Conservation (phyloP, 1,284 basidiomycete species). For the Ganoderma lingzhi region DNA sequence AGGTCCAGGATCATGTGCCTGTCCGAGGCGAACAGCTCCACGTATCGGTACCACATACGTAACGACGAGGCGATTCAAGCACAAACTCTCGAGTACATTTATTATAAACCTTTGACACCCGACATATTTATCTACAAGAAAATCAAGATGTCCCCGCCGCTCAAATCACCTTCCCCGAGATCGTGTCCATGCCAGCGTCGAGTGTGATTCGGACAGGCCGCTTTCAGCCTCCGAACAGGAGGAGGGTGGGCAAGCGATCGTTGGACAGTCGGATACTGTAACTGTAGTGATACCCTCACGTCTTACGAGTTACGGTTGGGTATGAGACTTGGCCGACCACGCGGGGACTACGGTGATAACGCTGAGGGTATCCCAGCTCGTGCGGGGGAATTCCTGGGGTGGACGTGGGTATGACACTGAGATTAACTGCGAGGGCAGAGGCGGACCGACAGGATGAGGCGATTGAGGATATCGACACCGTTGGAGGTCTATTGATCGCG, state of each 20-base stretch:
- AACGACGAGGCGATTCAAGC: no score
- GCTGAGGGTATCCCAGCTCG: not conserved
- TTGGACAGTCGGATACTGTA: not conserved
- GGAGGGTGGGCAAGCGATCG: not conserved
- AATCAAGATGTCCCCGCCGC: not conserved
- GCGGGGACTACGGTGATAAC: not conserved
- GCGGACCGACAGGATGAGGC: not conserved
- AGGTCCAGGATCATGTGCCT: constrained; percentile 9
- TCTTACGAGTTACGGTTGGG: not conserved
- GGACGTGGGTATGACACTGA: not conserved
- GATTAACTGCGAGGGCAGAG: not conserved
- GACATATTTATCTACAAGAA: not conserved
- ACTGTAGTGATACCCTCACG: not conserved
- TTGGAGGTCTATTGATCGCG: not conserved
- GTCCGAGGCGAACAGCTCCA: constrained; percentile 19
- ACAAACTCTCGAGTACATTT: no score
- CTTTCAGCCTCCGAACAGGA: not conserved
- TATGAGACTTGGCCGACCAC: not conserved
- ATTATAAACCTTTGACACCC: no score
- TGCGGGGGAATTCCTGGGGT: not conserved
- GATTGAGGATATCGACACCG: not conserved
- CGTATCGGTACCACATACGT: no score
- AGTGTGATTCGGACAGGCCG: not conserved
- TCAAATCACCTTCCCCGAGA: not conserved
- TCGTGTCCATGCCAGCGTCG: no score